Evolutionary conservation across 345 rosid genomes (phyloP).

Genomic region (Bruguiera parviflora): DNA sequence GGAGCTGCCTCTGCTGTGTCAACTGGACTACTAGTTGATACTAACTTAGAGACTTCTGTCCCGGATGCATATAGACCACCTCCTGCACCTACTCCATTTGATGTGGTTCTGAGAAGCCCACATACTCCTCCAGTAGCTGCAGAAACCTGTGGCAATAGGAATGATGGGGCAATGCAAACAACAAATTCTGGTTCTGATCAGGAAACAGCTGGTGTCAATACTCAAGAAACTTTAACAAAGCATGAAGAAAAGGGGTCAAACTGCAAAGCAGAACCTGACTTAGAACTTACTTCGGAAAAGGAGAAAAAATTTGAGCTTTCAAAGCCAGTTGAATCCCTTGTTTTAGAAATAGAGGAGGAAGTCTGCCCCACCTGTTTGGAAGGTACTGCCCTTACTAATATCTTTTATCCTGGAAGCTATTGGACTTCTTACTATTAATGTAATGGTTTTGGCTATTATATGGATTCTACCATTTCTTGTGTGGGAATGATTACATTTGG

Average conservation of each 20-base stretch:
- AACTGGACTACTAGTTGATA: conserved; percentile 67
- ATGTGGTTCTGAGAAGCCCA: conserved; percentile 46
- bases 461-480: background rate
- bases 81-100: conserved; percentile 68
- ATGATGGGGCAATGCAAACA: conserved; percentile 36
- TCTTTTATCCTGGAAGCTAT: background rate
- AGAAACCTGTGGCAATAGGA: conserved; percentile 42
- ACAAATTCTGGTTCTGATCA: conserved; percentile 42
- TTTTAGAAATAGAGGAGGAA: conserved; percentile 63
- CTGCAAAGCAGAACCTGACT: conserved; percentile 38
- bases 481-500: background rate
- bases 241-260: conserved; percentile 52
- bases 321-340: conserved; percentile 41
- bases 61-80: conserved; percentile 81
- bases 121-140: conserved; percentile 40
- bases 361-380: conserved; percentile 92
- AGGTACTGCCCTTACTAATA: conserved; percentile 42
- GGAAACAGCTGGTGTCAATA: conserved; percentile 37
- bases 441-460: background rate
- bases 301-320: conserved; percentile 33
- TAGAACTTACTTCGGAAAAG: conserved; percentile 50
- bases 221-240: conserved; percentile 43
- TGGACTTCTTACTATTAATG: background rate
- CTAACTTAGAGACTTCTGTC: conserved; percentile 75
- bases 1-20: conserved; percentile 48